A percentile compares a stretch with the other conserved stretches of the same genome.
Evolutionary conservation across 306 rosid species (phyloP).

Genomic region (Quercus glauca): DNA sequence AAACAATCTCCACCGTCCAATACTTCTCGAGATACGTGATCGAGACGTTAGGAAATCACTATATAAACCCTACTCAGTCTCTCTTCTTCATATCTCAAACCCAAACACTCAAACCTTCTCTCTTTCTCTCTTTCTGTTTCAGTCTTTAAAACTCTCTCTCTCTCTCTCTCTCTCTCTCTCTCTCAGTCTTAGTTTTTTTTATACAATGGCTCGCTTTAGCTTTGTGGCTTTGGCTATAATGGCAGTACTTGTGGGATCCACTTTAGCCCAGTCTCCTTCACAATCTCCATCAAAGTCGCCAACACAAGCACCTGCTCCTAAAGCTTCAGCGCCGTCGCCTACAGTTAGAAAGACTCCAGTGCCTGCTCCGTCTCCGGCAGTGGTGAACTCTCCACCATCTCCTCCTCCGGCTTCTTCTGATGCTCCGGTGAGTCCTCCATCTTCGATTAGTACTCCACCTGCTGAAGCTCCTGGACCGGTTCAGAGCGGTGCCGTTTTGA

Average conservation of each 20-base stretch:
- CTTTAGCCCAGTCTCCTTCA: conserved; percentile 43
- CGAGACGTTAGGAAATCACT: neutral
- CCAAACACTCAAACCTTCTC: neutral
- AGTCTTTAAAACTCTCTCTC: neutral
- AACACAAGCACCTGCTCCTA: neutral
- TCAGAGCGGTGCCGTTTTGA: conserved; percentile 20
- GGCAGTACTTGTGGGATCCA: conserved; percentile 30
- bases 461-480: conserved; percentile 30
- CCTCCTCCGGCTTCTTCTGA: conserved; percentile 23
- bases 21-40: neutral
- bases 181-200: neutral
- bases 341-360: conserved; percentile 7
- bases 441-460: conserved; percentile 22
- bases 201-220: conserved; percentile 37
- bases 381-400: conserved; percentile 37
- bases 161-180: neutral
- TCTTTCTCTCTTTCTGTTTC: neutral
- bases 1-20: conserved; percentile 13
- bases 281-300: conserved; percentile 24
- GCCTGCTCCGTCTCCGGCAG: conserved; percentile 8
- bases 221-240: conserved; percentile 24
- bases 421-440: conserved; percentile 33
- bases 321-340: conserved; percentile 3
- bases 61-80: neutral
- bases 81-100: conserved; percentile 17